phyloP scores from a whole-genome alignment of 2,329 filamentous ascomycete species.

The Fusarium drepaniforme region DNA sequence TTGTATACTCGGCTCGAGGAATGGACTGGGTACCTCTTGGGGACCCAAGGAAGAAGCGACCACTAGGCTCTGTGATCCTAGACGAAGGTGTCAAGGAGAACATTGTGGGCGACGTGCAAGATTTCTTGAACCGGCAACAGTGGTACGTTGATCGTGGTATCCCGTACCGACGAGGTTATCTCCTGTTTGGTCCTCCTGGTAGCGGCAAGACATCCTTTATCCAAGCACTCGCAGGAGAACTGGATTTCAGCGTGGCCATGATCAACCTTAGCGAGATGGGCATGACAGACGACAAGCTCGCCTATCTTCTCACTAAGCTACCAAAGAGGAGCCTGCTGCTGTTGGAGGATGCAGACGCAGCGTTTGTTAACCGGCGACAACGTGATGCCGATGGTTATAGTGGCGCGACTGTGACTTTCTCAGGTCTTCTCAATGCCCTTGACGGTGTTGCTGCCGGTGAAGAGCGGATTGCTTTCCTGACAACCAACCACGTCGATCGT shows the following conservation, averaged over 20 bases:
- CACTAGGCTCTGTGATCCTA: conserved; percentile 87
- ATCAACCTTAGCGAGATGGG: conserved; percentile 91
- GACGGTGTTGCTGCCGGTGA: conserved; percentile 96
- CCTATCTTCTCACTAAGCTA: conserved; percentile 86
- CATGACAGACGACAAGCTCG: conserved; percentile 89
- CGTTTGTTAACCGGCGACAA: conserved; percentile 85
- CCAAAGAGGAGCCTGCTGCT: conserved; percentile 86
- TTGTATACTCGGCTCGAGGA: conserved; percentile 88
- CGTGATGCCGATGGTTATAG: conserved; percentile 85
- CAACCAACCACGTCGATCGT: conserved; percentile 92
- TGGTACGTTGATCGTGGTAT: conserved; percentile 98
- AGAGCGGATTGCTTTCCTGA: conserved; percentile 93
- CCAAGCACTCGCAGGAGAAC: conserved; percentile 90
- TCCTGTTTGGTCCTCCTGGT: conserved; percentile 89
- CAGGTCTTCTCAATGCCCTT: conserved; percentile 84
- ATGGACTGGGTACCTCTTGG: conserved; percentile 90
- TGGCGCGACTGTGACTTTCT: conserved; percentile 93
- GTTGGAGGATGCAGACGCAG: conserved; percentile 92
- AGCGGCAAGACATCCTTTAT: conserved; percentile 98
- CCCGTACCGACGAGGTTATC: conserved; percentile 89
- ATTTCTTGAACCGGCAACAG: conserved; percentile 81
- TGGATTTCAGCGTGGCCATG: conserved; percentile 94
- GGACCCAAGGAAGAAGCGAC: conserved; percentile 85
- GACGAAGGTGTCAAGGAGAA: conserved; percentile 86
- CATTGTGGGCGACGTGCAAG: conserved; percentile 83